Conservation (phyloP, 192 early-diverging fungal species). For the Podila clonocystis region DNA sequence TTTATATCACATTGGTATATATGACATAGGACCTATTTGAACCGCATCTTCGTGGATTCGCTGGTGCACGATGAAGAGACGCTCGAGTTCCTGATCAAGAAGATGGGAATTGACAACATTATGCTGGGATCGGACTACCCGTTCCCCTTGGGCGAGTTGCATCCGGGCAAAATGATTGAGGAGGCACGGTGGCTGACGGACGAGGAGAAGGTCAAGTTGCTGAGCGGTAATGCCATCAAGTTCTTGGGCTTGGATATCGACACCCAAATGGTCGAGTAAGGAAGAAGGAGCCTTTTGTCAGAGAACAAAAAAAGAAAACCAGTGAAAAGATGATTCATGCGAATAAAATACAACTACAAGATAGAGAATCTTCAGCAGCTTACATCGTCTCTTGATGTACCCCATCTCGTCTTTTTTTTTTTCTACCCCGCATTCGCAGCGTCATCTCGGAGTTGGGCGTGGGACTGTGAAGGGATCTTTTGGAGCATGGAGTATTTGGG, state of each 20-base stretch:
- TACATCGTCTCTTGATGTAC: too few relatives aligned
- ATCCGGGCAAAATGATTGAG: conserved; percentile 70
- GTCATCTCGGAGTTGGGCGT: too few relatives aligned
- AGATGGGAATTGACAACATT: conserved; percentile 68
- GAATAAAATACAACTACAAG: too few relatives aligned
- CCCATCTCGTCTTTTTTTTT: too few relatives aligned
- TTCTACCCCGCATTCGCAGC: too few relatives aligned
- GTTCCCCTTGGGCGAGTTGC: conserved; percentile 66
- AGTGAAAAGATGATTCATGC: too few relatives aligned
- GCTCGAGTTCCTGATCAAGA: conserved; percentile 67
- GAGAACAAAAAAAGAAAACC: too few relatives aligned
- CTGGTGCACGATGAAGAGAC: conserved; percentile 75
- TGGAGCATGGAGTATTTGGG: too few relatives aligned
- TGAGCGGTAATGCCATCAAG: conserved; percentile 65
- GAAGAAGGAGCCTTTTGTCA: too few relatives aligned
- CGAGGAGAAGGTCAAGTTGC: conserved; percentile 68
- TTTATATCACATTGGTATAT: not conserved
- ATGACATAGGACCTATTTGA: conserved; percentile 56
- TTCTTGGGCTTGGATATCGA: conserved; percentile 59
- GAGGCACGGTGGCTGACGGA: conserved; percentile 61
- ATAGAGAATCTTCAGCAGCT: too few relatives aligned
- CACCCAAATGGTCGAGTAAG: not conserved
- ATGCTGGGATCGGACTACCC: conserved; percentile 72
- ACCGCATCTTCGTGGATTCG: conserved; percentile 70
- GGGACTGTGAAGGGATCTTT: too few relatives aligned